Percentiles rank a stretch among this genome's conserved stretches.
Evolutionary conservation across 2,329 filamentous ascomycete species (phyloP).

Genomic region (Pochonia chlamydosporia): DNA sequence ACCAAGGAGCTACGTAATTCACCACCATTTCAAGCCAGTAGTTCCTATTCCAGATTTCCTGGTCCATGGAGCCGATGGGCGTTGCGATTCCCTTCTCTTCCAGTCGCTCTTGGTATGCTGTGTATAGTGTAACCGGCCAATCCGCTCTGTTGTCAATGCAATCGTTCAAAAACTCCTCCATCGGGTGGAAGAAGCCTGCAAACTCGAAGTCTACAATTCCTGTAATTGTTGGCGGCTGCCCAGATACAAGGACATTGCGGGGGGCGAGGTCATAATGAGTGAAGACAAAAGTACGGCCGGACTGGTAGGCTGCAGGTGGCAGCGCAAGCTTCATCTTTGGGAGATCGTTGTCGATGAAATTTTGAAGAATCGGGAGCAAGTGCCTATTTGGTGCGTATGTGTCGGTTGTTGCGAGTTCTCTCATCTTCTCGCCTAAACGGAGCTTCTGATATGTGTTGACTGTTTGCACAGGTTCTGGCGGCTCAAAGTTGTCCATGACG

Average conservation of each 20-base stretch:
- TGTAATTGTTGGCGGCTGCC: constrained; percentile 10
- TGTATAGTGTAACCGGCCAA: constrained; percentile 9
- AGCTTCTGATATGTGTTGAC: constrained; percentile 9
- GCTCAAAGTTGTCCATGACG: background rate
- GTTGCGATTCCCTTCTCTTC: constrained; percentile 5
- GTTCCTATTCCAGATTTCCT: constrained; percentile 5
- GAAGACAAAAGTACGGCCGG: constrained; percentile 10
- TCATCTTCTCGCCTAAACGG: constrained; percentile 9
- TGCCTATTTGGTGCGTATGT: constrained; percentile 5
- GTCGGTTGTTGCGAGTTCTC: constrained; percentile 4
- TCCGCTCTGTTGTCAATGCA: constrained; percentile 8
- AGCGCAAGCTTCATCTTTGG: constrained; percentile 4
- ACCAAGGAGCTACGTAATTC: constrained; percentile 10
- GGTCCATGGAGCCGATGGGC: background rate
- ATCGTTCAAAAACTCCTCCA: constrained; percentile 15
- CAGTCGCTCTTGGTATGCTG: constrained; percentile 9
- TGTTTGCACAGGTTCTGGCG: constrained; percentile 8
- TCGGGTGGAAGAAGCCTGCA: constrained; percentile 15
- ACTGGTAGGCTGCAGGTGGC: background rate
- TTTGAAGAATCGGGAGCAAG: background rate
- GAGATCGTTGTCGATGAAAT: constrained; percentile 6
- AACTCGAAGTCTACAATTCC: constrained; percentile 19
- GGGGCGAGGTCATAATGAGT: constrained; percentile 18
- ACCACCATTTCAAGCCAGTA: constrained; percentile 4
- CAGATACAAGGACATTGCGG: constrained; percentile 15